Base-by-base conservation (phyloP, 495 filamentous ascomycete species). In the Beverwykella pulmonaria region DNA sequence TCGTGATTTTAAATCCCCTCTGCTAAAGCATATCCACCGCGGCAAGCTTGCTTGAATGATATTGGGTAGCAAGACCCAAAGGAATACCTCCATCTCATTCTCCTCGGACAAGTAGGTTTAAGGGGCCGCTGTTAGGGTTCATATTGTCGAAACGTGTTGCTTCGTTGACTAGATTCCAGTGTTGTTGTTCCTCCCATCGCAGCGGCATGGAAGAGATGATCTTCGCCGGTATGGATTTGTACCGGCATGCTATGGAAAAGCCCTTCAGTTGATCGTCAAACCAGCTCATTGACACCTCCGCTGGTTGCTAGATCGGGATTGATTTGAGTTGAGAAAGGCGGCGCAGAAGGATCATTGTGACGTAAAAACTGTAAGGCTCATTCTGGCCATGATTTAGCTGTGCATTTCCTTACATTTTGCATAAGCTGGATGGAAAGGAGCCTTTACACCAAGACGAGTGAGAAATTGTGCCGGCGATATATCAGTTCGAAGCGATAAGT, bases 401-500 rank as follows among this genome's bases (percentile, higher is more conserved):
- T 17, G 17, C 59, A 52, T 61, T 10, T 29, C 12, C 14, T 34
- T 12, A 34, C 5, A 34, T 34, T 4, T 5, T 34, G 5, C 30
- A 34, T 5, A 34, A 12, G 4, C 30, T 34, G 30, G 30, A 5
- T 4, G 6, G 8, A 12, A 44, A 2, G 5, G 6, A 14, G 3
- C 17, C 17, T 12, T 15, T n/a, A n/a, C n/a, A n/a, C 17, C 17
- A n/a, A 46, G 10, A 53, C 19, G 10, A 26, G 44, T 53, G 7
- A 36, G 48, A 25, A 53, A 44, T 41, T 62, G 59, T 19, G 46
- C 49, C 14, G n/a, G 52, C 10, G 61, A 64, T 53, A 64, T 64
- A 26, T 57, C 61, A 17, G 52, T 10, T n/a, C 39, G 61, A 17
- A 64, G 61, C 39, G 39, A 56, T 14, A 64, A 26, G 25, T 57